These are phyloP conservation scores for Podila verticillata DNA, from an alignment of 192 early-diverging fungal genomes.

Conservation along the genomic window DNA sequence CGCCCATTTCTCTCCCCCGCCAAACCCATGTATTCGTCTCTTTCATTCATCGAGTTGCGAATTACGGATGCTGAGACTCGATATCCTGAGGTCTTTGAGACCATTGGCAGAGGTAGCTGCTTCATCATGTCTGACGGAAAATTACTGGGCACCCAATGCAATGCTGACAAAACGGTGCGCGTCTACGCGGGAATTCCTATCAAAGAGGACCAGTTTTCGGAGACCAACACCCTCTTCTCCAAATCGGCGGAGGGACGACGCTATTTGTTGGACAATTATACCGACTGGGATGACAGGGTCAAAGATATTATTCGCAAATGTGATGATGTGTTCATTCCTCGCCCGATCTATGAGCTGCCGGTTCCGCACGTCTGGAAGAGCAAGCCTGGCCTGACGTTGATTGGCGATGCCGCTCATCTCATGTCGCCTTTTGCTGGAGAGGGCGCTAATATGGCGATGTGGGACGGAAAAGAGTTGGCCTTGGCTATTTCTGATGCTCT, in stretches of 20 bases:
- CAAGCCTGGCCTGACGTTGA: conserved; percentile 42
- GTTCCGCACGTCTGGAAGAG: conserved; percentile 32
- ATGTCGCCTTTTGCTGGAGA: conserved; percentile 62
- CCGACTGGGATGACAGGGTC: conserved; percentile 22
- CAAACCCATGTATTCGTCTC: conserved; percentile 55
- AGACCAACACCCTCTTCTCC: conserved; percentile 13
- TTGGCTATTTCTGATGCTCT: conserved; percentile 30
- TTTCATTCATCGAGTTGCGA: conserved; percentile 51
- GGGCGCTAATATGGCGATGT: conserved; percentile 57
- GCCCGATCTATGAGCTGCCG: conserved; percentile 46
- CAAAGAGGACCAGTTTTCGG: conserved; percentile 27
- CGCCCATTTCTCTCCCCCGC: conserved; percentile 43
- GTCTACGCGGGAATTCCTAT: conserved; percentile 42
- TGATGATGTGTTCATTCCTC: conserved; percentile 15
- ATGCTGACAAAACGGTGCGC: conserved; percentile 26
- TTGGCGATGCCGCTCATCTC: conserved; percentile 62
- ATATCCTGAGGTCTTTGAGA: conserved; percentile 28
- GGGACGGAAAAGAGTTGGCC: conserved; percentile 47
- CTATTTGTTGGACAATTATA: conserved; percentile 28
- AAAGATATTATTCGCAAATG: conserved; percentile 14
- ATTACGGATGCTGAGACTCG: conserved; percentile 46
- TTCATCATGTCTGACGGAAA: conserved; percentile 33
- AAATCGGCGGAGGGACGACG: conserved; percentile 5
- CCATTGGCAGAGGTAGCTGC: conserved; percentile 50
- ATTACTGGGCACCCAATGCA: conserved; percentile 42